These are phyloP conservation scores for Spergularia bocconei DNA, from an alignment of 148 eudicot species.

Conservation along the genomic window DNA sequence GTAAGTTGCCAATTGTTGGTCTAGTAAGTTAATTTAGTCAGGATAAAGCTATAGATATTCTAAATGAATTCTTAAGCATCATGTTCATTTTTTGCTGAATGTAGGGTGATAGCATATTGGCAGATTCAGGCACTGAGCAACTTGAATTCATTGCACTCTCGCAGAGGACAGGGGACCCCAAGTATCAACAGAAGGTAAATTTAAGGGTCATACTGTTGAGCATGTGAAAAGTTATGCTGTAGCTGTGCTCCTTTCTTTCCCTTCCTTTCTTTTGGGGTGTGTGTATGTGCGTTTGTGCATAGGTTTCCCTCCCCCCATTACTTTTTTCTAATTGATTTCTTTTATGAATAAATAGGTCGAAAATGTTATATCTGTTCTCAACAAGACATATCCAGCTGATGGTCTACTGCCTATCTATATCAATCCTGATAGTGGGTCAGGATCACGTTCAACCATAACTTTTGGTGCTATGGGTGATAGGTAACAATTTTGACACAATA, in stretches of 20 bases:
- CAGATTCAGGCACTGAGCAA: constrained; percentile 99
- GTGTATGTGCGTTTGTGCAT: background rate
- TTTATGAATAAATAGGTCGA: constrained; percentile 55
- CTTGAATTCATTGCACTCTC: constrained; percentile 98
- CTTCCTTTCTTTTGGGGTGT: background rate
- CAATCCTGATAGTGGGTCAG: constrained; percentile 61
- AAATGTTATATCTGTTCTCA: constrained; percentile 71
- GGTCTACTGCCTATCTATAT: constrained; percentile 93
- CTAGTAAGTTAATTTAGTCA: background rate
- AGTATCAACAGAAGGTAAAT: constrained; percentile 89
- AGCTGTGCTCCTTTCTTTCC: background rate
- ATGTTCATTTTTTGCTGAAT: background rate
- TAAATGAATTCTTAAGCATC: background rate
- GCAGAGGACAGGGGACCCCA: constrained; percentile 92
- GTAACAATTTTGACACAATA: constrained; percentile 29
- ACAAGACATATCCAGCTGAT: constrained; percentile 83
- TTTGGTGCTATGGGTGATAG: constrained; percentile 99
- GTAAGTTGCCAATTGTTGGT: constrained; percentile 40
- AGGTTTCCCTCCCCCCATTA: background rate
- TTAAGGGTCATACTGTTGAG: background rate
- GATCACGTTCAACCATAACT: constrained; percentile 77
- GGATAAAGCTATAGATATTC: background rate
- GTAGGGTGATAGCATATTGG: constrained; percentile 91
- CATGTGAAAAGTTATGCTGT: background rate
- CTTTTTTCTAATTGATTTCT: background rate